Evolutionary conservation across 2,329 filamentous ascomycete genomes (phyloP), one percentile per base, ranked within the genome.

Genomic region (Boeremia exigua): DNA sequence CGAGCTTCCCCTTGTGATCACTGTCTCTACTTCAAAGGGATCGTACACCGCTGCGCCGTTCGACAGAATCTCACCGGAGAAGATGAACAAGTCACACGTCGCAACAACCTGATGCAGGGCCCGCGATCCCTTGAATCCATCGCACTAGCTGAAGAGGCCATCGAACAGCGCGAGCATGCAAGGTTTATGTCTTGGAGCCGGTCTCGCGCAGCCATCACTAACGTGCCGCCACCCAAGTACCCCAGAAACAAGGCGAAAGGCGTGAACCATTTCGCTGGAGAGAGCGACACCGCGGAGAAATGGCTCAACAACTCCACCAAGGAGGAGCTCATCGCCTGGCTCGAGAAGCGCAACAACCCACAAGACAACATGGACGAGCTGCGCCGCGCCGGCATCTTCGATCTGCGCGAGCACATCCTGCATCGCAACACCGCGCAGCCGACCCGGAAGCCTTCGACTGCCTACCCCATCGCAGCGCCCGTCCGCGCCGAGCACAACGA

Each of bases 11-110:
- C 29, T 4, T 50, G 47, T 17, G 47, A 50, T 12, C 38, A 50
- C 23, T 50, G 38, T 27, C 23, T 7, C n/a, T 50, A 50, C 30
- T 50, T 50, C 38, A 43, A 37, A 43, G 38, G 30, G n/a, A 29
- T 43, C 8, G 38, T 50, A 2, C 23, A 43, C 25, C 38, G 47
- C 30, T 12, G n/a, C 3, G 10, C 8, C 9, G 6, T 23, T 43
- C 38, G 28, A 28, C 11, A 12, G 14, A 3, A 29, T 14, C 23
- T 15, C 29, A 30, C 14, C 14, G n/a, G 2, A 14, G 27, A 40
- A 3, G 9, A 40, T 4, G 3, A 32, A 6, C 4, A 40, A 3
- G 11, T 15, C 27, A 15, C 7, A n/a, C 34, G 36, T 6, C 14
- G 25, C 19, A 27, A 40, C 36, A 48, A 48, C 12, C 29, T 40